These are phyloP conservation scores for Lactarius akahatsu DNA, from an alignment of 768 basidiomycete species.

Conservation along the genomic window DNA sequence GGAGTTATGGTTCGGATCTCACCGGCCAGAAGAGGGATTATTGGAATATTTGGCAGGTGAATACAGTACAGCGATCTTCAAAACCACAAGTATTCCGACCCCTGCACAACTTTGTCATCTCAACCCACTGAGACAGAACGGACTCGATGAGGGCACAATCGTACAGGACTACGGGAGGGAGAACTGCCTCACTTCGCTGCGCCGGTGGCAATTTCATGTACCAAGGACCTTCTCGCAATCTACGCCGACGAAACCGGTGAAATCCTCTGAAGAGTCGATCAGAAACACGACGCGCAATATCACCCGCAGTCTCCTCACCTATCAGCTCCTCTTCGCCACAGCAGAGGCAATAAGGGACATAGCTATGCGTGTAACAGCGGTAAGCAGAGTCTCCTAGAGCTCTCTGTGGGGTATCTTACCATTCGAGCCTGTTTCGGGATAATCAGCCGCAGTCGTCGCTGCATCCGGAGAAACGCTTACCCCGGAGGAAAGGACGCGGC, in stretches of 20 bases:
- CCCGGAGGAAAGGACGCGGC: not conserved
- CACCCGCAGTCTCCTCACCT: not conserved
- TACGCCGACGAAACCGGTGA: not conserved
- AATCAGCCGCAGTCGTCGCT: not conserved
- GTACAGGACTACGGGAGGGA: not conserved
- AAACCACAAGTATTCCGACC: not conserved
- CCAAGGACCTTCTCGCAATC: not conserved
- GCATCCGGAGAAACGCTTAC: not conserved
- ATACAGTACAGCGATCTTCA: not conserved
- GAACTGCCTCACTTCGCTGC: not conserved
- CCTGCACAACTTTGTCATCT: not conserved
- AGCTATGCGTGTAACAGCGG: not conserved
- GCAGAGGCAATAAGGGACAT: not conserved
- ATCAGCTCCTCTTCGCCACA: slow-evolving; percentile 1
- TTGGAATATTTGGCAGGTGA: not conserved
- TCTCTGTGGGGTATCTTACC: not conserved
- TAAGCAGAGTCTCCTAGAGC: not conserved
- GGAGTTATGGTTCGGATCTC: not conserved
- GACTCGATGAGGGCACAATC: not conserved
- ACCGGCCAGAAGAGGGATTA: not conserved
- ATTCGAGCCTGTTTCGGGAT: not conserved
- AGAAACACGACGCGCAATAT: not conserved
- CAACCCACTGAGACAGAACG: not conserved
- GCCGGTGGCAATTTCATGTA: not conserved
- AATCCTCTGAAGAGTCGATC: not conserved